Evolutionary conservation across 2,329 filamentous ascomycete genomes (phyloP).

Genomic region (Pseudogymnoascus sp.): DNA sequence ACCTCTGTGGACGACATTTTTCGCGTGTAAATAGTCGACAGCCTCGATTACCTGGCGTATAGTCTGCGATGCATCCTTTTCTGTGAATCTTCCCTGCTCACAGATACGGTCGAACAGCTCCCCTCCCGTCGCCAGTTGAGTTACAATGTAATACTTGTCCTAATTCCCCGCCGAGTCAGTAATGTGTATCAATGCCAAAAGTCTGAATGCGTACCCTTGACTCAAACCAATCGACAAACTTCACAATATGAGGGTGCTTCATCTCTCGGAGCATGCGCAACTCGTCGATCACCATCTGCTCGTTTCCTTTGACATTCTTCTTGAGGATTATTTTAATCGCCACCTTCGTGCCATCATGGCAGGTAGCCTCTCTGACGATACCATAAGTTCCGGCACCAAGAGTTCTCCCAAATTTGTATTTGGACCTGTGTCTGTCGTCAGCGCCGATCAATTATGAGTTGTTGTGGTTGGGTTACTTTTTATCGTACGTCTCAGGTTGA

Average conservation of each 20-base stretch:
- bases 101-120: conserved; percentile 98
- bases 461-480: conserved; percentile 57
- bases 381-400: conserved; percentile 96
- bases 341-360: conserved; percentile 76
- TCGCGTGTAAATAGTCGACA: conserved; percentile 87
- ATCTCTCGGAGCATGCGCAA: conserved; percentile 86
- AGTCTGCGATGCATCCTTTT: conserved; percentile 86
- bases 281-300: conserved; percentile 98
- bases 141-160: conserved; percentile 99
- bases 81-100: conserved; percentile 95
- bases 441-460: conserved; percentile 10
- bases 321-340: conserved; percentile 99
- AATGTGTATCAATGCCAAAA: background rate
- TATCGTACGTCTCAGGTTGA: conserved; percentile 97
- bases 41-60: conserved; percentile 90
- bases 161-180: conserved; percentile 31
- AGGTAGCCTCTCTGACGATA: conserved; percentile 91
- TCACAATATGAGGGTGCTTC: conserved; percentile 91
- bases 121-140: conserved; percentile 87
- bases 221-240: conserved; percentile 98
- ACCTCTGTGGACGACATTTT: conserved; percentile 96
- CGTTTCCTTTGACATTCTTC: conserved; percentile 97
- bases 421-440: conserved; percentile 48
- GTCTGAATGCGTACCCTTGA: conserved; percentile 60
- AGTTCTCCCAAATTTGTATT: conserved; percentile 87